A percentile compares a stretch with the other conserved stretches of the same genome.
These are phyloP conservation scores for Ephemerocybe angulata DNA, from an alignment of 768 basidiomycete species.

Conservation along the genomic window DNA sequence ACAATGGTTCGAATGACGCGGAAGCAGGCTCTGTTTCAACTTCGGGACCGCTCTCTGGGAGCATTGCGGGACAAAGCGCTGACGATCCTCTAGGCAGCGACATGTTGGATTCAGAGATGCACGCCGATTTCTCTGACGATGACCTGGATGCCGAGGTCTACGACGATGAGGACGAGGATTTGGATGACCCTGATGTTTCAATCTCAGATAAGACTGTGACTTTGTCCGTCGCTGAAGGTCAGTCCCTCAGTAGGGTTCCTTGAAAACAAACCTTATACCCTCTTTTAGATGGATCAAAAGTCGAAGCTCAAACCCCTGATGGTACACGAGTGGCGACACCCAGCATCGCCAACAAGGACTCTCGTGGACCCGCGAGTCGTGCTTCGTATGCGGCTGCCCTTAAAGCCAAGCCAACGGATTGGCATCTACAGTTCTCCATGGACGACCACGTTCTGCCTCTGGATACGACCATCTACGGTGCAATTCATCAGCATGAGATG, in stretches of 20 bases:
- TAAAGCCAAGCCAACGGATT: constrained; percentile 89
- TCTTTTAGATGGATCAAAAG: constrained; percentile 75
- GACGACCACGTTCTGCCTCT: constrained; percentile 81
- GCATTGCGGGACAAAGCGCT: constrained; percentile 12
- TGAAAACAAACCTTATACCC: background rate
- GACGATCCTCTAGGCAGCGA: constrained; percentile 51
- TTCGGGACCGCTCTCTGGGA: constrained; percentile 9
- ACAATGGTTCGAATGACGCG: constrained; percentile 7
- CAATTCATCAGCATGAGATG: constrained; percentile 88
- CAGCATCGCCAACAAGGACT: constrained; percentile 44
- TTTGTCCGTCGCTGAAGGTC: constrained; percentile 77
- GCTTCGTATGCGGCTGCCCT: constrained; percentile 92
- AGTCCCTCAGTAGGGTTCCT: constrained; percentile 11
- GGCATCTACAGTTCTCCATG: constrained; percentile 96
- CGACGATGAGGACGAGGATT: constrained; percentile 78
- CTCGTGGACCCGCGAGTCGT: constrained; percentile 34
- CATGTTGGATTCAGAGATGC: constrained; percentile 57
- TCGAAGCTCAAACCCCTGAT: constrained; percentile 95
- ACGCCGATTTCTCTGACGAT: constrained; percentile 80
- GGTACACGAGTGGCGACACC: constrained; percentile 94
- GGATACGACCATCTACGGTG: constrained; percentile 93
- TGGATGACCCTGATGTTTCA: constrained; percentile 63
- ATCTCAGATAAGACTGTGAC: constrained; percentile 82
- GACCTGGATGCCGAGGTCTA: constrained; percentile 88
- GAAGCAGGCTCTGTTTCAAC: constrained; percentile 6